Conservation (phyloP, 1,139 yeast species). For the Lodderomyces margitis region DNA sequence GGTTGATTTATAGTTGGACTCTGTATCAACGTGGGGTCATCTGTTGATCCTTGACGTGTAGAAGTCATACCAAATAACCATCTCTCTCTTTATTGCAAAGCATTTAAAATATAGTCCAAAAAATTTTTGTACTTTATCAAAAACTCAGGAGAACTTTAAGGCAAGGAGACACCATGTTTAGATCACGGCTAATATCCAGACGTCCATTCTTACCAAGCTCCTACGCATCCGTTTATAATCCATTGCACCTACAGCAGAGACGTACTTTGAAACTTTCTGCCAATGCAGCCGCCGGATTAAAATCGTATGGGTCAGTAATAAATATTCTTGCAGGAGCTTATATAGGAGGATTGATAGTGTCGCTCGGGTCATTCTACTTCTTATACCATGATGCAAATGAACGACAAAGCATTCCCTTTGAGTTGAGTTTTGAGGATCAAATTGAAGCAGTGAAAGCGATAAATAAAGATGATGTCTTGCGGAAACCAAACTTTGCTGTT, state of each 20-base stretch:
- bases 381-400: constrained; percentile 41
- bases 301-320: constrained; percentile 1
- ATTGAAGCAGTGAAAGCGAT: constrained; percentile 43
- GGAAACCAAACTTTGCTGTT: constrained; percentile 43
- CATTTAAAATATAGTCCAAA: too few relatives aligned
- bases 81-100: too few relatives aligned
- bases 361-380: constrained; percentile 39
- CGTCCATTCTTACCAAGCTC: neutral
- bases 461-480: constrained; percentile 45
- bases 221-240: neutral
- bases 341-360: constrained; percentile 41
- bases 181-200: constrained; percentile 1
- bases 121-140: neutral
- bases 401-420: constrained; percentile 44
- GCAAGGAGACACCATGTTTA: constrained; percentile 4
- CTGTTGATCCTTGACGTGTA: constrained; percentile 2
- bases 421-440: constrained; percentile 32
- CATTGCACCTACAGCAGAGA: constrained; percentile 1
- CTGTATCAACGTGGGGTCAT: constrained; percentile 3
- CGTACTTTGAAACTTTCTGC: constrained; percentile 6
- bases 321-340: constrained; percentile 46
- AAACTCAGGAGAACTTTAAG: too few relatives aligned
- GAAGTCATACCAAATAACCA: constrained; percentile 1
- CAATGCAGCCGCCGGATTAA: constrained; percentile 3
- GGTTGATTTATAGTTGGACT: constrained; percentile 1